These are phyloP conservation scores for Chaetomium tenue DNA, from an alignment of 495 filamentous ascomycete species.

Conservation along the genomic window DNA sequence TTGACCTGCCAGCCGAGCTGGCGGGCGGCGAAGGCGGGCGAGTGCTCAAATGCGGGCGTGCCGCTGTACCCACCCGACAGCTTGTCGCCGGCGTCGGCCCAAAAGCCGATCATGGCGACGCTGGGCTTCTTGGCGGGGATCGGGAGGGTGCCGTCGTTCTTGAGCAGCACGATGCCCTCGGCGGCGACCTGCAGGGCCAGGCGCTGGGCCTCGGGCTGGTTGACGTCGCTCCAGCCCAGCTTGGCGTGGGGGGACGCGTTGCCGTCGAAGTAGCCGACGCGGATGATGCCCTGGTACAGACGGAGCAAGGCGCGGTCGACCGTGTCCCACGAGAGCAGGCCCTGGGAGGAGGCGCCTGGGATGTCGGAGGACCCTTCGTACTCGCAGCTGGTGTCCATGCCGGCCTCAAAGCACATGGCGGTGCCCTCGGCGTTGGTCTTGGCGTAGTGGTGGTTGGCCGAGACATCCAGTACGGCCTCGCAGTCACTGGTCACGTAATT, in stretches of 20 bases:
- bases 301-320: conserved; percentile 29
- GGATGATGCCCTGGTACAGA: conserved; percentile 47
- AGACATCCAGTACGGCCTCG: conserved; percentile 45
- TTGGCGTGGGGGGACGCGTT: conserved; percentile 14
- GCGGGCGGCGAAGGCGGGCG: conserved; percentile 39
- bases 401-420: conserved; percentile 28
- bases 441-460: conserved; percentile 29
- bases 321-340: conserved; percentile 21
- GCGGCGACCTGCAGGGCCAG: conserved; percentile 40
- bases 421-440: conserved; percentile 29
- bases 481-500: conserved; percentile 49
- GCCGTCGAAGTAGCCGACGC: conserved; percentile 40
- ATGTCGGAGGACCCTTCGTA: conserved; percentile 25
- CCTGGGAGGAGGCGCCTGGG: conserved; percentile 25
- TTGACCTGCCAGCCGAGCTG: conserved; percentile 15
- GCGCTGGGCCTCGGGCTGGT: conserved; percentile 28
- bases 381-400: conserved; percentile 29
- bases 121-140: neutral
- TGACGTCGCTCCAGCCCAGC: conserved; percentile 29
- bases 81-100: conserved; percentile 35
- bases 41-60: conserved; percentile 36
- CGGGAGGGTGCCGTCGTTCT: conserved; percentile 40
- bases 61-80: conserved; percentile 46
- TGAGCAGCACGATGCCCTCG: conserved; percentile 42
- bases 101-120: conserved; percentile 47